These are phyloP conservation scores for Paramyrothecium sp. DNA, from an alignment of 2,329 filamentous ascomycete genomes.

Conservation along the genomic window DNA sequence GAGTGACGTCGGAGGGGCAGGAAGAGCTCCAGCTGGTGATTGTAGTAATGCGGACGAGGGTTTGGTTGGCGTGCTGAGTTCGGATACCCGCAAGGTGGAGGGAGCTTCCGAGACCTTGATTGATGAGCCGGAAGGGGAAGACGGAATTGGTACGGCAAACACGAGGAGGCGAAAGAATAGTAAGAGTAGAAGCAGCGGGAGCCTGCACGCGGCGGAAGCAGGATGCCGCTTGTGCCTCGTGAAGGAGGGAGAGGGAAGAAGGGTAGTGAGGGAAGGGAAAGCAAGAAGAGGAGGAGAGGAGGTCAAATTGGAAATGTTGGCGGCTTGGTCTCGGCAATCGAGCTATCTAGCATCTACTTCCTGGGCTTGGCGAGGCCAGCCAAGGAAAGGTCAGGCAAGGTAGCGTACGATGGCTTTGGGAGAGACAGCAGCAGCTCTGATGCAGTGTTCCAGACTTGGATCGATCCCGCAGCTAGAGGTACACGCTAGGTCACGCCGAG, in stretches of 20 bases:
- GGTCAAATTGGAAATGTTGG: slow-evolving; percentile 3
- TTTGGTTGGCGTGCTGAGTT: too few species aligned
- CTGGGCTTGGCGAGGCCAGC: not conserved
- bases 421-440: slow-evolving; percentile 11
- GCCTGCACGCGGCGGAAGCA: too few species aligned
- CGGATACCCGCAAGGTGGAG: too few species aligned
- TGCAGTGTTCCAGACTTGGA: not conserved
- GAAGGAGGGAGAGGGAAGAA: slow-evolving; percentile 15
- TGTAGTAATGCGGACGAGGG: too few species aligned
- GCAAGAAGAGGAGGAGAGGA: slow-evolving; percentile 10
- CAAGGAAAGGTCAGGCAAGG: too few species aligned
- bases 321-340: slow-evolving; percentile 3
- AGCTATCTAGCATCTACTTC: slow-evolving; percentile 1
- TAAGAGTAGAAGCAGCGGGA: too few species aligned
- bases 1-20: slow-evolving; percentile 2
- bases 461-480: not conserved
- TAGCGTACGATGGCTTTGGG: not conserved
- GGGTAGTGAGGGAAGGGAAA: slow-evolving; percentile 11
- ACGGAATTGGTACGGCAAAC: too few species aligned
- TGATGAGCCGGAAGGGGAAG: too few species aligned
- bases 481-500: not conserved
- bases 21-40: not conserved
- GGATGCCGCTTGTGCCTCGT: too few species aligned
- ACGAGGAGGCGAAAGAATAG: too few species aligned
- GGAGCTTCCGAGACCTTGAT: too few species aligned